Conservation (phyloP, 192 early-diverging fungal genomes). For the Coemansia asiatica region DNA sequence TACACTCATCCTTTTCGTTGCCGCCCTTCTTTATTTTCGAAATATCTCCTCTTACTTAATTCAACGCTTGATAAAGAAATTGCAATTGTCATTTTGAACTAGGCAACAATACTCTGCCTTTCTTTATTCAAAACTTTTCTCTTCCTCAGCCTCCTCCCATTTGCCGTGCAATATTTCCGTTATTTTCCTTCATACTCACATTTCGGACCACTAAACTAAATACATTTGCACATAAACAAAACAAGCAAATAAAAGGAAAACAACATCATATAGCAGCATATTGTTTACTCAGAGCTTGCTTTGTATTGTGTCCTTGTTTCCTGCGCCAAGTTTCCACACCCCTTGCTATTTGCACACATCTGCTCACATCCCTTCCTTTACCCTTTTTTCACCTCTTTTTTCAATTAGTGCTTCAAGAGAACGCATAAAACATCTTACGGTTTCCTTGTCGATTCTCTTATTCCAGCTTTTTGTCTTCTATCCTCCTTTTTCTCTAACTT, state of each 20-base stretch:
- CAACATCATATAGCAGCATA: neutral
- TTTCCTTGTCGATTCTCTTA: neutral
- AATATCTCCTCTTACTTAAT: slow-evolving; percentile 4
- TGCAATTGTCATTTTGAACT: neutral
- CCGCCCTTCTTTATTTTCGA: slow-evolving; percentile 4
- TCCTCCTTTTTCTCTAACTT: neutral
- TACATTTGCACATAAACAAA: too few species aligned
- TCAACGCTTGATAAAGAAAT: neutral
- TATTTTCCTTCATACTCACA: neutral
- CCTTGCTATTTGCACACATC: neutral
- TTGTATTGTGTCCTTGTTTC: neutral
- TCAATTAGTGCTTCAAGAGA: neutral
- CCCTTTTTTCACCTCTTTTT: neutral
- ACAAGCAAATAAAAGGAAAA: neutral
- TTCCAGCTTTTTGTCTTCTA: neutral
- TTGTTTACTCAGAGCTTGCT: neutral
- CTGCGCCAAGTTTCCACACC: neutral
- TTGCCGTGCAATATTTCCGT: neutral
- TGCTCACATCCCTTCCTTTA: neutral
- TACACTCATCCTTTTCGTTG: too few species aligned
- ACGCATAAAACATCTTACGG: neutral
- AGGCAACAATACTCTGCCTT: too few species aligned
- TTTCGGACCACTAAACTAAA: neutral
- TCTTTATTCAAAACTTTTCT: too few species aligned
- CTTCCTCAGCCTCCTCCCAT: neutral